Percentiles rank a stretch among this genome's conserved stretches.
Conservation (phyloP, 148 eudicot species). For the Cornus florida region DNA sequence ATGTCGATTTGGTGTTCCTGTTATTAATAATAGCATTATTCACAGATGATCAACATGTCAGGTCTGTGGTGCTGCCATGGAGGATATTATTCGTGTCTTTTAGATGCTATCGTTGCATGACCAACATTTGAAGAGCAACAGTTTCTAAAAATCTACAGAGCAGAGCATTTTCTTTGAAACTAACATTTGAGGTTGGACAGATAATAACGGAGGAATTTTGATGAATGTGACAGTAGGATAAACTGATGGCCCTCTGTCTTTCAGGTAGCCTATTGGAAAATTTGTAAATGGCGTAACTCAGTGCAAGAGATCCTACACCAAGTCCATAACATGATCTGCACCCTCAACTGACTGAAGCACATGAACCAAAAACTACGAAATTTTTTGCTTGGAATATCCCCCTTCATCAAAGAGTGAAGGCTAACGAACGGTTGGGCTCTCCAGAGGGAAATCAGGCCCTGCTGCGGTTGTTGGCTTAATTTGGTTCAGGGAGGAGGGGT, state of each 20-base stretch:
- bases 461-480: background rate
- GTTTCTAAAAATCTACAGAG: background rate
- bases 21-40: background rate
- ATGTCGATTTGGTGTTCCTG: background rate
- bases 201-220: background rate
- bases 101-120: background rate
- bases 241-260: background rate
- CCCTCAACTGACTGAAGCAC: background rate
- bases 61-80: background rate
- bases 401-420: background rate
- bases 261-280: background rate
- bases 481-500: background rate
- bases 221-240: background rate
- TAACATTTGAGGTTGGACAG: background rate
- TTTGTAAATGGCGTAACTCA: background rate
- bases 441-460: background rate
- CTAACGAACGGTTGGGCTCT: background rate
- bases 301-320: background rate
- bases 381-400: background rate
- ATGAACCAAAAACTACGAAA: background rate
- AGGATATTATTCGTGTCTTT: background rate
- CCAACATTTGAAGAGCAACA: background rate
- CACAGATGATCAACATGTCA: background rate
- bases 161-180: background rate
- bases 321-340: background rate